Evolutionary conservation across 2,329 filamentous ascomycete genomes (phyloP).

Genomic region (Sarocladium brachiariae): DNA sequence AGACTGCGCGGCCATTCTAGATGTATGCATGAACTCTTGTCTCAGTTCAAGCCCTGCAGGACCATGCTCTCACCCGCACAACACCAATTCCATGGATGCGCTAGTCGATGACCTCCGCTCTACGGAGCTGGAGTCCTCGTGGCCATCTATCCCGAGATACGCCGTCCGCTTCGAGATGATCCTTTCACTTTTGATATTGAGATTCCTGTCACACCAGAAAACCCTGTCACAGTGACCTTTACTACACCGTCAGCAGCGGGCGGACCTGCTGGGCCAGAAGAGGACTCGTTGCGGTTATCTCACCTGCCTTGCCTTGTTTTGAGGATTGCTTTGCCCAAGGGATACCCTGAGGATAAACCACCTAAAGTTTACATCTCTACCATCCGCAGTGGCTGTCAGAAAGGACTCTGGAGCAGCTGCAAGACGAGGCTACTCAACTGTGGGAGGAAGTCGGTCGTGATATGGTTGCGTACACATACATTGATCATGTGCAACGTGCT

Average conservation of each 20-base stretch:
- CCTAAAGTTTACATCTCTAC: conserved; percentile 46
- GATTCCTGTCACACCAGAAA: conserved; percentile 48
- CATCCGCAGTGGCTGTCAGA: conserved; percentile 50
- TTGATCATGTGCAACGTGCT: conserved; percentile 55
- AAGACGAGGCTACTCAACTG: conserved; percentile 41
- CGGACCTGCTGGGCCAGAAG: background rate
- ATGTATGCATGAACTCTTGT: no score
- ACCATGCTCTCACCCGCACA: background rate
- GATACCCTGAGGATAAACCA: conserved; percentile 49
- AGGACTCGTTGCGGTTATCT: conserved; percentile 43
- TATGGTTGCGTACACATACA: conserved; percentile 54
- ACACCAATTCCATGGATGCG: conserved; percentile 27
- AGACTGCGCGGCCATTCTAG: no score
- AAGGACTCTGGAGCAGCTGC: conserved; percentile 40
- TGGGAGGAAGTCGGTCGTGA: conserved; percentile 58
- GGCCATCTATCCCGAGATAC: conserved; percentile 63
- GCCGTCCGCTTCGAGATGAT: conserved; percentile 30
- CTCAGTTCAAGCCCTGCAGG: background rate
- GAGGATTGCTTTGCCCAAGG: conserved; percentile 45
- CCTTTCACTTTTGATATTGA: conserved; percentile 47
- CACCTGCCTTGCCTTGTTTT: conserved; percentile 54
- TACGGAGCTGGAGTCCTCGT: conserved; percentile 54
- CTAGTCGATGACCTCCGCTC: conserved; percentile 45
- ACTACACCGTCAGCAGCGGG: conserved; percentile 28
- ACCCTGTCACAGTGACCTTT: conserved; percentile 51